Percentiles rank a stretch among this genome's conserved stretches.
Evolutionary conservation across 2,329 filamentous ascomycete species (phyloP).

Genomic region (Claviceps maximensis): DNA sequence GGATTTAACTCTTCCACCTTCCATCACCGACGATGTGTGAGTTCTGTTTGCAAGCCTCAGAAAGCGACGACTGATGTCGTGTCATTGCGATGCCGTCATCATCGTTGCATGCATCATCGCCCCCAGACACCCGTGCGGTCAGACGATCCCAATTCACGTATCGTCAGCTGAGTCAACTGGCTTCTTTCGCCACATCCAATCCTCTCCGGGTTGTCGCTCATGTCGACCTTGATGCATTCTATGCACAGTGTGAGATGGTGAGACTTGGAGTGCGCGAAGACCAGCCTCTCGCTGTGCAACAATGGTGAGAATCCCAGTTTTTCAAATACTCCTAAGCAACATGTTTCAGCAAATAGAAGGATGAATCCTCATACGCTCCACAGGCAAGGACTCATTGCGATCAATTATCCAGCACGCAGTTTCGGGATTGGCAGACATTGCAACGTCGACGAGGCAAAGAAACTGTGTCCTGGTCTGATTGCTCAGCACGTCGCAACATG

Average conservation of each 20-base stretch:
- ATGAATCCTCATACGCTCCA: neutral
- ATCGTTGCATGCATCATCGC: constrained; percentile 13
- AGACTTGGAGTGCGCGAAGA: constrained; percentile 62
- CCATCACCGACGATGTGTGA: neutral
- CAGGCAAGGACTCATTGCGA: constrained; percentile 82
- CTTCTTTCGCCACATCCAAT: constrained; percentile 54
- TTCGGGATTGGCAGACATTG: constrained; percentile 73
- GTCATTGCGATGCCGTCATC: constrained; percentile 2
- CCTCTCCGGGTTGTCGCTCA: constrained; percentile 82
- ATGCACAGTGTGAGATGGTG: constrained; percentile 91
- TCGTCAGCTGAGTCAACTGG: constrained; percentile 66
- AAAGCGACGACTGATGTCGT: neutral
- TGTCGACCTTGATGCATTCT: constrained; percentile 94
- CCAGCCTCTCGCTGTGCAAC: constrained; percentile 79
- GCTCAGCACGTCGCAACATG: constrained; percentile 91
- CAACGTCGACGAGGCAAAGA: constrained; percentile 67
- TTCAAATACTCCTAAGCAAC: neutral
- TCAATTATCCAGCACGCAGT: constrained; percentile 84
- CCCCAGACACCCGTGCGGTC: constrained; percentile 11
- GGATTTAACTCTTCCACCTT: neutral
- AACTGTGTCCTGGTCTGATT: constrained; percentile 72
- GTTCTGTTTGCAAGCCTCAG: neutral
- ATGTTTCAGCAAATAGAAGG: neutral
- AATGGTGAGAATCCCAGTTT: constrained; percentile 49
- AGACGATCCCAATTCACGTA: constrained; percentile 66